Base-by-base conservation (phyloP, 495 filamentous ascomycete genomes). In the Alectoria sarmentosa region DNA sequence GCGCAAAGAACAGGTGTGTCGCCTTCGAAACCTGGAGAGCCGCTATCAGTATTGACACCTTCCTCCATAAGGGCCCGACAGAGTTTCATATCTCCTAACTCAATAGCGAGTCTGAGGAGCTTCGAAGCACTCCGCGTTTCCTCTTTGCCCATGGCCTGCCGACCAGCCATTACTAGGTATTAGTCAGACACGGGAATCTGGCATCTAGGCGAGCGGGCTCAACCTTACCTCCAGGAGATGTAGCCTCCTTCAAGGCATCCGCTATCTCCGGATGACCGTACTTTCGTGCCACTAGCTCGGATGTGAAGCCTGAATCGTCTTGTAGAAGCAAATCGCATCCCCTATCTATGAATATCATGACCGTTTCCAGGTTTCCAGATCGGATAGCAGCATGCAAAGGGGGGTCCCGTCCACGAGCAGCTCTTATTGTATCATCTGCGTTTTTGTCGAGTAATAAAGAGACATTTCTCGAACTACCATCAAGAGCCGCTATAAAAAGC, bases 21-120 rank as follows among this genome's bases (percentile, higher is more conserved):
- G 39, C 46, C 30, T 23, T 3, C 17, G n/a, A 28, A 66, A 41
- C 28, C 30, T 10, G 11, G 28, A 26, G 62, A 55, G 58, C 64
- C 30, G 8, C 32, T 39, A 11, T 56, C 37, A 26, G 44, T 34
- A 55, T 57, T 32, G 28, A 11, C 64, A 34, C 59, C 58, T 14
- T 52, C 32, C 19, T 26, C 28, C 11, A 66, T 11, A 21, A 66
- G 42, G 9, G n/a, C 11, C 19, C 19, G 26, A 58, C 64, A 66
- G 17, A 66, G 36, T 15, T 55, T n/a, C 11, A 26, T 13, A 36
- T 66, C 64, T 52, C 21, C 64, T 19, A 66, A 17, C 15, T 61
- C 58, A n/a, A 66, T 66, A 15, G 64, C 64, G 3, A 66, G 6
- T 26, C 37, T 34, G 28, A 66, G 57, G 17, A 28, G 44, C 41